Percentiles rank a stretch among this genome's conserved stretches.
phyloP scores from a whole-genome alignment of 2,329 filamentous ascomycete genomes.

The Cladosporium sp. region DNA sequence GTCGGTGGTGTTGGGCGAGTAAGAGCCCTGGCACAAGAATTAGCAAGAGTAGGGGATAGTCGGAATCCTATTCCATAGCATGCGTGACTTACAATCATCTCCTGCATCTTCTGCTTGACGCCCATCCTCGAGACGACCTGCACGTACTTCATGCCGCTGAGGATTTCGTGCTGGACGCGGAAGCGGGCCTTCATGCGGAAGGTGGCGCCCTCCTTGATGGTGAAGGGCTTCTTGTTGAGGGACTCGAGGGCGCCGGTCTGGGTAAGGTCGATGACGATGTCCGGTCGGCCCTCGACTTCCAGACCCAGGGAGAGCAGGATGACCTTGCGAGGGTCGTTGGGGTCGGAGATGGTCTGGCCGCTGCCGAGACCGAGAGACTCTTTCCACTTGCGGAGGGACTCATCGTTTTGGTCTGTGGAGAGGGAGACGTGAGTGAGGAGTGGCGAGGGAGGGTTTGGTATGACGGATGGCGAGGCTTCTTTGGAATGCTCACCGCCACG shows the following conservation, averaged over 20 bases:
- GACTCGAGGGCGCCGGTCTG: slow-evolving; percentile 69
- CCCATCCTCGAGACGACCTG: slow-evolving; percentile 91
- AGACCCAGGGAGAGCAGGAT: slow-evolving; percentile 91
- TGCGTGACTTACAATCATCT: slow-evolving; percentile 80
- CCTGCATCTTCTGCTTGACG: slow-evolving; percentile 86
- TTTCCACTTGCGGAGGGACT: slow-evolving; percentile 97
- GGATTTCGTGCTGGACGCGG: slow-evolving; percentile 94
- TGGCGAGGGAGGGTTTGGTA: slow-evolving; percentile 37
- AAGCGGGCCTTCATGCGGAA: slow-evolving; percentile 96
- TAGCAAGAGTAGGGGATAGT: neutral
- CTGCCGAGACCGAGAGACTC: slow-evolving; percentile 84
- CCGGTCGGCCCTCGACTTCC: slow-evolving; percentile 74
- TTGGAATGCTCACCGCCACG: neutral
- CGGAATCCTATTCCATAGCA: neutral
- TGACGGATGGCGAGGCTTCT: neutral
- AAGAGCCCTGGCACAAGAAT: slow-evolving; percentile 67
- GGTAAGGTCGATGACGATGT: slow-evolving; percentile 87
- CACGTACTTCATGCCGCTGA: slow-evolving; percentile 92
- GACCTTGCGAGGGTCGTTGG: slow-evolving; percentile 80
- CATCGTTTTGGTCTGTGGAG: slow-evolving; percentile 67
- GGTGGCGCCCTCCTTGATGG: slow-evolving; percentile 90
- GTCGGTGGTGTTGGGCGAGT: slow-evolving; percentile 87
- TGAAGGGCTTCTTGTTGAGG: slow-evolving; percentile 91
- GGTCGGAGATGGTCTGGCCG: slow-evolving; percentile 52
- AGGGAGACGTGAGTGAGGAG: slow-evolving; percentile 15